These are phyloP conservation scores for Thozetella sp. DNA, from an alignment of 495 filamentous ascomycete genomes.

Conservation along the genomic window DNA sequence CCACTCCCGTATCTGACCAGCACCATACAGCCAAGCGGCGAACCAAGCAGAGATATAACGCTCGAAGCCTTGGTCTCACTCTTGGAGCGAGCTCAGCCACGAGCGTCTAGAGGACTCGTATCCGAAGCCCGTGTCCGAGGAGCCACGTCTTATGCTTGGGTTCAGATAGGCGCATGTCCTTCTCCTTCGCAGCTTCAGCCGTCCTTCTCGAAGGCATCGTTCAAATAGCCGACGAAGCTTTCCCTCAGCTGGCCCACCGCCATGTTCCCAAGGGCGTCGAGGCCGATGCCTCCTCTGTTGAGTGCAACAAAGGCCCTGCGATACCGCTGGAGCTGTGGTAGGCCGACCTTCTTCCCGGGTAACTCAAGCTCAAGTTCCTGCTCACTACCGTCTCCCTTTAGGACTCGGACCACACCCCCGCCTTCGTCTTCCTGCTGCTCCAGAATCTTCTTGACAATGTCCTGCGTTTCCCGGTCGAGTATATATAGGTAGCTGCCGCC, in stretches of 20 bases:
- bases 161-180: no score
- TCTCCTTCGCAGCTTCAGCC: constrained; percentile 18
- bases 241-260: constrained; percentile 58
- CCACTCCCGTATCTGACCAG: no score
- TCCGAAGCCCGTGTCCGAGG: no score
- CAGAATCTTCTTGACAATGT: constrained; percentile 74
- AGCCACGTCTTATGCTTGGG: no score
- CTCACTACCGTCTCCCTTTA: constrained; percentile 27
- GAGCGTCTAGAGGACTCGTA: no score
- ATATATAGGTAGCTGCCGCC: constrained; percentile 82
- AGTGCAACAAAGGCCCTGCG: constrained; percentile 84
- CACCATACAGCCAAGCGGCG: no score
- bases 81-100: no score
- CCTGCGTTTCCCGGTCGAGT: constrained; percentile 83
- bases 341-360: constrained; percentile 59
- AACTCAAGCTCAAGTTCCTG: constrained; percentile 52
- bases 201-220: constrained; percentile 61
- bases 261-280: constrained; percentile 46
- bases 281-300: constrained; percentile 60
- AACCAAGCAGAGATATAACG: no score
- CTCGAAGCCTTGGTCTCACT: no score
- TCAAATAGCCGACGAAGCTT: constrained; percentile 75
- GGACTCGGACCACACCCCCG: constrained; percentile 50
- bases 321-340: constrained; percentile 81
- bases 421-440: constrained; percentile 70